Conservation (phyloP, 73 alveolate genomes). For the Uronychia setigera region DNA sequence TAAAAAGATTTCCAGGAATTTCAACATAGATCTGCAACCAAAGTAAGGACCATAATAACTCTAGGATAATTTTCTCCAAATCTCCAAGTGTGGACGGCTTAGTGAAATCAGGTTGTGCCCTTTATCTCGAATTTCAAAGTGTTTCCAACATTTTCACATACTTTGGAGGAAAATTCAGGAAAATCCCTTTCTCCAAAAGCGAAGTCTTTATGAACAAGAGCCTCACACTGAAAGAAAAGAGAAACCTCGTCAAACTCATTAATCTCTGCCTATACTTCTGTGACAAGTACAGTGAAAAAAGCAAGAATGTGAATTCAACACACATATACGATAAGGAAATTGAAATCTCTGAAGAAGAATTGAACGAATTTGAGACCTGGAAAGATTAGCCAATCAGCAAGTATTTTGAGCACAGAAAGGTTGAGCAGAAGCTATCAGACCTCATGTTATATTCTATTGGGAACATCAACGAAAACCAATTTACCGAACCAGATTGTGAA, state of each 20-base stretch:
- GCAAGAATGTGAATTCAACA: slow-evolving; percentile 43
- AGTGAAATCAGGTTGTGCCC: slow-evolving; percentile 39
- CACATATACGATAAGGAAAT: slow-evolving; percentile 65
- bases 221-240: slow-evolving; percentile 57
- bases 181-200: slow-evolving; percentile 68
- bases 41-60: slow-evolving; percentile 15
- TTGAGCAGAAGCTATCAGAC: slow-evolving; percentile 46
- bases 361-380: slow-evolving; percentile 12
- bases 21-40: slow-evolving; percentile 58
- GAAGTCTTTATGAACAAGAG: slow-evolving; percentile 55
- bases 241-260: slow-evolving; percentile 64
- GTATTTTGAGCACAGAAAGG: slow-evolving; percentile 26
- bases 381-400: slow-evolving; percentile 42
- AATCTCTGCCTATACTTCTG: slow-evolving; percentile 56
- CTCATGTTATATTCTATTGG: slow-evolving; percentile 65
- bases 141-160: slow-evolving; percentile 49
- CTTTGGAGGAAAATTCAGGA: slow-evolving; percentile 21
- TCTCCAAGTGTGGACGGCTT: slow-evolving; percentile 57
- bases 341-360: slow-evolving; percentile 49
- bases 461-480: slow-evolving; percentile 43
- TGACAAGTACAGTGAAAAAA: slow-evolving; percentile 37
- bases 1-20: slow-evolving; percentile 44
- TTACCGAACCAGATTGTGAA: slow-evolving; percentile 26
- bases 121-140: slow-evolving; percentile 62
- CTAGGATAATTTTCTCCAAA: slow-evolving; percentile 58